These are phyloP conservation scores for Leccinum solheimii DNA, from an alignment of 1,284 basidiomycete species.

Conservation along the genomic window DNA sequence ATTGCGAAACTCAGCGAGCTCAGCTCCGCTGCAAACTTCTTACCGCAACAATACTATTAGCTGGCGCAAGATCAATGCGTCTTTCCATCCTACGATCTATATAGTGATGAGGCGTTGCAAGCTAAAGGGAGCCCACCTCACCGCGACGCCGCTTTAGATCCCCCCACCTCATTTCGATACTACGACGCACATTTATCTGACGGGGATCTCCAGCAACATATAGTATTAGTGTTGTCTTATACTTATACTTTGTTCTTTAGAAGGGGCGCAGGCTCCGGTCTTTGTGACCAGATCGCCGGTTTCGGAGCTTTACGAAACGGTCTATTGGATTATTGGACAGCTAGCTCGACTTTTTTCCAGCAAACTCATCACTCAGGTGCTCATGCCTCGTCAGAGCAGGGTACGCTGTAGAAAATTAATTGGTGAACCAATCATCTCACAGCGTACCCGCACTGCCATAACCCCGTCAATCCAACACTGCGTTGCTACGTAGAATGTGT, in stretches of 20 bases:
- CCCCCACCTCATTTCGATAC: background rate
- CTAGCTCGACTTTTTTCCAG: background rate
- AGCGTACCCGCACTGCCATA: background rate
- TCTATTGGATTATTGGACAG: background rate
- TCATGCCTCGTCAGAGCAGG: background rate
- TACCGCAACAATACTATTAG: background rate
- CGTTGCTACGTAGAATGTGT: background rate
- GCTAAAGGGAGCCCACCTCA: background rate
- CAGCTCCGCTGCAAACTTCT: background rate
- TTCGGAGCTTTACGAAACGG: background rate
- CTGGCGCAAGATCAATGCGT: background rate
- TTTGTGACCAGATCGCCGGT: background rate
- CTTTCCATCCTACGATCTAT: background rate
- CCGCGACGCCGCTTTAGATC: background rate
- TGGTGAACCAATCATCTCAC: background rate
- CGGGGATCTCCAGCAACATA: background rate
- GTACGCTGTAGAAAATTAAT: background rate
- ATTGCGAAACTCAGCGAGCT: background rate
- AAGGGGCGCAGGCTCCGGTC: background rate
- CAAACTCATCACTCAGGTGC: background rate
- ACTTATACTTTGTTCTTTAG: no score
- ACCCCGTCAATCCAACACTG: background rate
- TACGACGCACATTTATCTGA: background rate
- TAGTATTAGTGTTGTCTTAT: no score
- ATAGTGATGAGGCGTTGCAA: background rate